phyloP scores from a whole-genome alignment of 164 flowering plant genomes.

The Kalanchoe fedtschenkoi region DNA sequence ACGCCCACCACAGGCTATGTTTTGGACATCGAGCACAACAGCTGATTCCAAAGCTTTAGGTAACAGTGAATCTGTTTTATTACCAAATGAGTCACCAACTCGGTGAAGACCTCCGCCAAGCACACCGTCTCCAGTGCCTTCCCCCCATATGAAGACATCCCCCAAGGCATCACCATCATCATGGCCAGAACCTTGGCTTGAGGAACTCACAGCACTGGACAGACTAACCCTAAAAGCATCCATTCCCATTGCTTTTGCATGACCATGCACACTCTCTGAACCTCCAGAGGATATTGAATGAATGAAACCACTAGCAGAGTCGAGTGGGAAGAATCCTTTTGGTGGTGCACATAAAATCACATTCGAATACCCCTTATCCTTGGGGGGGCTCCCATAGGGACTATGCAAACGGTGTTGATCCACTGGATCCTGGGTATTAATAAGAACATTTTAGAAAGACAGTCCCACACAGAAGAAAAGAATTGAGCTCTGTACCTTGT shows the following conservation, averaged over 20 bases:
- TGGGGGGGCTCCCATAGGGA: constrained; percentile 91
- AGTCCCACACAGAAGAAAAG: background rate
- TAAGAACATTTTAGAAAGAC: constrained; percentile 7
- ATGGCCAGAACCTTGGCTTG: constrained; percentile 98
- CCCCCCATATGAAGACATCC: constrained; percentile 99
- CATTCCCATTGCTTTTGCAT: constrained; percentile 51
- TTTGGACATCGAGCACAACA: constrained; percentile 94
- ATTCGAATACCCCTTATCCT: constrained; percentile 79
- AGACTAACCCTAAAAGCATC: constrained; percentile 92
- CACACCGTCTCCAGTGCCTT: constrained; percentile 81
- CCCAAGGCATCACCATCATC: constrained; percentile 97
- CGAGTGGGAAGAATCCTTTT: constrained; percentile 76
- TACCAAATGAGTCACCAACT: constrained; percentile 43
- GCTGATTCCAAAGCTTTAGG: constrained; percentile 94
- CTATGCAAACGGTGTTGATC: constrained; percentile 73
- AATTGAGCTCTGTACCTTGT: constrained; percentile 41
- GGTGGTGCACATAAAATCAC: constrained; percentile 73
- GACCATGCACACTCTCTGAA: constrained; percentile 83
- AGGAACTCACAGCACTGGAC: constrained; percentile 97
- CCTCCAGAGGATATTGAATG: constrained; percentile 92
- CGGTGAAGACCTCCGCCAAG: constrained; percentile 71
- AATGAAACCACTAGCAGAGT: constrained; percentile 70
- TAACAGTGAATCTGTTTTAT: constrained; percentile 67
- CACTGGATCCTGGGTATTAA: constrained; percentile 50
- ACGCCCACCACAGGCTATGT: constrained; percentile 88